A percentile compares a stretch with the other conserved stretches of the same genome.
Evolutionary conservation across 2,329 filamentous ascomycete species (phyloP).

Genomic region (Penicillium glabrum): DNA sequence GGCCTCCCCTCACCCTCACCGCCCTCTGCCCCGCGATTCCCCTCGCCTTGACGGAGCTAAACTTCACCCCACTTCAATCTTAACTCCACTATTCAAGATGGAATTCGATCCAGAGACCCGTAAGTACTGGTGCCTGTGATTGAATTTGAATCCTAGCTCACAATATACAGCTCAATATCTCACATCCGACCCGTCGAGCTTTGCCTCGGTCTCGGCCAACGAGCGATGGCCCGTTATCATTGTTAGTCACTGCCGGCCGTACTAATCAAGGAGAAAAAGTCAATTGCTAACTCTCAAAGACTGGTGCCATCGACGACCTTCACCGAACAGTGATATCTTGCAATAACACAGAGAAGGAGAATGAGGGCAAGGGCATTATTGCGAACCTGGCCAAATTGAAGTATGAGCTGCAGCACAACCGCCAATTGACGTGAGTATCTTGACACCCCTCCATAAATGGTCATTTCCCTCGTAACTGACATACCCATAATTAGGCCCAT

Average conservation of each 20-base stretch:
- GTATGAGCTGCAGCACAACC: conserved; percentile 91
- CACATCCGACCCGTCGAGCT: conserved; percentile 81
- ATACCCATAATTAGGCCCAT: conserved; percentile 58
- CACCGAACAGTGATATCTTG: conserved; percentile 59
- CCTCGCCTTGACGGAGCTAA: conserved; percentile 9
- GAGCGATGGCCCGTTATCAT: conserved; percentile 93
- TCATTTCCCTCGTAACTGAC: not conserved
- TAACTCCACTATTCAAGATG: conserved; percentile 49
- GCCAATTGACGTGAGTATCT: conserved; percentile 65
- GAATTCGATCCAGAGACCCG: conserved; percentile 73
- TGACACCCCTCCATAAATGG: not conserved
- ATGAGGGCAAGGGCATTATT: conserved; percentile 84
- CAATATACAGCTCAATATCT: conserved; percentile 64
- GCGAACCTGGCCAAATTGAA: conserved; percentile 79
- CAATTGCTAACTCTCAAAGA: conserved; percentile 52
- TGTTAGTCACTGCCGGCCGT: conserved; percentile 50
- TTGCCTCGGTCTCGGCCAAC: conserved; percentile 80
- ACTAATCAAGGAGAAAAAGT: not conserved
- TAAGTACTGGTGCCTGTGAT: conserved; percentile 43
- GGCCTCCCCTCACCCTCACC: conserved; percentile 6
- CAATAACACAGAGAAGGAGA: conserved; percentile 60
- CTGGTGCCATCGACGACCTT: conserved; percentile 90
- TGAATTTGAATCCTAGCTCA: conserved; percentile 10
- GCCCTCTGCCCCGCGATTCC: conserved; percentile 19
- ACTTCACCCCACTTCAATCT: conserved; percentile 14